Percentiles rank a stretch among this genome's conserved stretches.
Evolutionary conservation across 2,329 filamentous ascomycete species (phyloP).

Genomic region (Claviceps humidiphila): DNA sequence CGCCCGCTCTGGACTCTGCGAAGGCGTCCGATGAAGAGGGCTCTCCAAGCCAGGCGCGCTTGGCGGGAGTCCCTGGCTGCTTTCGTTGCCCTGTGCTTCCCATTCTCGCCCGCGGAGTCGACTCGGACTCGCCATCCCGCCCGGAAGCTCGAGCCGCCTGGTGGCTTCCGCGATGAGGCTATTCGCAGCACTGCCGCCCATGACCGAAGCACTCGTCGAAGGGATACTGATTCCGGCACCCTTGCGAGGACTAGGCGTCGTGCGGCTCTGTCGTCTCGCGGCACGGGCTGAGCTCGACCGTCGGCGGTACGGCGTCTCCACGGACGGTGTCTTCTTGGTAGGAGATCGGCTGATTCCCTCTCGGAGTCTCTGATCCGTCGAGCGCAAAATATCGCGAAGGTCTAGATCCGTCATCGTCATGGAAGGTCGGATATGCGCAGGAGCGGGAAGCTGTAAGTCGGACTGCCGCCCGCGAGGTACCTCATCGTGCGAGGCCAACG

Average conservation of each 20-base stretch:
- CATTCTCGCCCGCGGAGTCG: constrained; percentile 19
- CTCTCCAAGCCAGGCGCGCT: constrained; percentile 7
- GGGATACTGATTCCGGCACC: constrained; percentile 9
- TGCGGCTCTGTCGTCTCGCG: constrained; percentile 7
- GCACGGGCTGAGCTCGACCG: constrained; percentile 5
- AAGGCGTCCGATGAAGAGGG: constrained; percentile 5
- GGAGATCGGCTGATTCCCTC: constrained; percentile 22
- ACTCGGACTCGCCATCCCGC: constrained; percentile 31
- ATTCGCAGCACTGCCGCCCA: constrained; percentile 24
- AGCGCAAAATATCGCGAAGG: constrained; percentile 36
- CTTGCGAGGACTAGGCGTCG: constrained; percentile 18
- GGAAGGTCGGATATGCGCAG: constrained; percentile 12
- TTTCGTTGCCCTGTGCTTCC: constrained; percentile 8
- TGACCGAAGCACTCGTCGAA: constrained; percentile 12
- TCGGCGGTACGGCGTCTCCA: constrained; percentile 9
- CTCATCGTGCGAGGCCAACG: constrained; percentile 8
- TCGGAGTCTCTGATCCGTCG: constrained; percentile 37
- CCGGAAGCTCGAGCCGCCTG: constrained; percentile 21
- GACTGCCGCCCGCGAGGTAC: constrained; percentile 4
- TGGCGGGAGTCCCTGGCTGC: constrained; percentile 5
- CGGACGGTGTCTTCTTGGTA: constrained; percentile 15
- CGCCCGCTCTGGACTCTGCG: constrained; percentile 11
- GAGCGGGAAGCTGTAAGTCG: constrained; percentile 4
- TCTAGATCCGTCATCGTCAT: constrained; percentile 31
- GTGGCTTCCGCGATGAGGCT: constrained; percentile 26